Evolutionary conservation across 2,329 filamentous ascomycete species (phyloP).

Genomic region (Stromatinia cepivora): DNA sequence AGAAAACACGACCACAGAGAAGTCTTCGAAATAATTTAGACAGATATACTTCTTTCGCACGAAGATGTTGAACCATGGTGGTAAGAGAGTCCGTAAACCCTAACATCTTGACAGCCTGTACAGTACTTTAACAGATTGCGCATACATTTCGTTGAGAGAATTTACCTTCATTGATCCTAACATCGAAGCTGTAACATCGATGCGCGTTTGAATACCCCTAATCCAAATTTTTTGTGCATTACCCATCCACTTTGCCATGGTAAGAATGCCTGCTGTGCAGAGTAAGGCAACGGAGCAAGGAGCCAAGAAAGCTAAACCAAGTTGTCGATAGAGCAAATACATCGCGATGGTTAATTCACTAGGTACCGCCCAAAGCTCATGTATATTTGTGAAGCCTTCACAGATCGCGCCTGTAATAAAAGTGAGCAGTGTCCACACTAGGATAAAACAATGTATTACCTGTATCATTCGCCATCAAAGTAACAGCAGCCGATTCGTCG

Average conservation of each 20-base stretch:
- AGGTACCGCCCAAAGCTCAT: slow-evolving; percentile 40
- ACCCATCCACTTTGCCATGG: slow-evolving; percentile 33
- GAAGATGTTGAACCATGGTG: slow-evolving; percentile 41
- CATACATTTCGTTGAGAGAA: background rate
- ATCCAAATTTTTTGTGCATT: slow-evolving; percentile 40
- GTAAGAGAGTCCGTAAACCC: slow-evolving; percentile 42
- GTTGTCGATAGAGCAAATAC: slow-evolving; percentile 37
- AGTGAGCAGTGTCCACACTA: background rate
- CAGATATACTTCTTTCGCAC: slow-evolving; percentile 44
- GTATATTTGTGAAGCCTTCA: slow-evolving; percentile 37
- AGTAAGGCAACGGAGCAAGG: slow-evolving; percentile 32
- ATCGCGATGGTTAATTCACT: slow-evolving; percentile 38
- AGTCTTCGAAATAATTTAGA: slow-evolving; percentile 44
- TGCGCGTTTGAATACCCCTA: slow-evolving; percentile 38
- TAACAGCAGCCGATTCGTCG: slow-evolving; percentile 32
- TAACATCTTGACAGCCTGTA: slow-evolving; percentile 40
- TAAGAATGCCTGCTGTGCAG: slow-evolving; percentile 36
- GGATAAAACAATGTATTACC: background rate
- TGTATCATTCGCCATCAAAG: slow-evolving; percentile 25
- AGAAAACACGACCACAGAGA: slow-evolving; percentile 32
- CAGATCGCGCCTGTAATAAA: slow-evolving; percentile 32
- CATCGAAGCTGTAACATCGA: slow-evolving; percentile 37
- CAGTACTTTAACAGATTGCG: slow-evolving; percentile 13
- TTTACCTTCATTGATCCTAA: slow-evolving; percentile 39
- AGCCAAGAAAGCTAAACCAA: slow-evolving; percentile 36